A percentile compares a stretch with the other conserved stretches of the same genome.
Conservation (phyloP, 805 yeast species). For the Candida xyloterini region DNA sequence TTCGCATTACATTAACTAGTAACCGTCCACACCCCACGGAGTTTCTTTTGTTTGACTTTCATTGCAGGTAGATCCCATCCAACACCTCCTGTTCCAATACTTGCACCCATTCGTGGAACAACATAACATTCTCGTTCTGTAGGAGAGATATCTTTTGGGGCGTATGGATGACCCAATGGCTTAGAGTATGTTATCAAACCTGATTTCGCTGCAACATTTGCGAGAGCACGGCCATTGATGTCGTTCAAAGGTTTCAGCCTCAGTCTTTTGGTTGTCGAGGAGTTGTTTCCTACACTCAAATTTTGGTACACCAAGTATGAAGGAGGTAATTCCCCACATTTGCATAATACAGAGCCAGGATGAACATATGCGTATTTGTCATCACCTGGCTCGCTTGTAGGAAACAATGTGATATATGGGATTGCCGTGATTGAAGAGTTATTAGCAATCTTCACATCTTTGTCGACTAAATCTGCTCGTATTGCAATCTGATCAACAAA, state of each 20-base stretch:
- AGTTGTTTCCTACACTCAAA: conserved; percentile 53
- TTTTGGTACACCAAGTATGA: conserved; percentile 71
- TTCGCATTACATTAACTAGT: too few relatives aligned
- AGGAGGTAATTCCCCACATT: conserved; percentile 70
- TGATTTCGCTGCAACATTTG: conserved; percentile 72
- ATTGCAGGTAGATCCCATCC: conserved; percentile 91
- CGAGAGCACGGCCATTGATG: conserved; percentile 67
- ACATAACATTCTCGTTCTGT: conserved; percentile 84
- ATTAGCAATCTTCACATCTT: conserved; percentile 59
- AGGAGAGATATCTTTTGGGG: conserved; percentile 64
- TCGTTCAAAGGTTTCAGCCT: conserved; percentile 78
- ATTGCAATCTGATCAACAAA: conserved; percentile 88
- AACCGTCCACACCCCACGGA: conserved; percentile 65
- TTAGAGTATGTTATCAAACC: conserved; percentile 80
- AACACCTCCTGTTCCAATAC: conserved; percentile 74
- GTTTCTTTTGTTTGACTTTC: conserved; percentile 69
- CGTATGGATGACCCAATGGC: conserved; percentile 88
- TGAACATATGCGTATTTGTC: conserved; percentile 73
- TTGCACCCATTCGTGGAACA: conserved; percentile 85
- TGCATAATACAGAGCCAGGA: conserved; percentile 64
- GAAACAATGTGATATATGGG: conserved; percentile 63
- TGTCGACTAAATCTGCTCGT: conserved; percentile 69
- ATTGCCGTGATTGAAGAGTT: conserved; percentile 54
- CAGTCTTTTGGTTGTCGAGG: conserved; percentile 39
- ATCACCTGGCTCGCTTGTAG: conserved; percentile 32